Percentiles rank a stretch among this genome's conserved stretches.
Conservation (phyloP, 495 filamentous ascomycete genomes). For the Zalerion maritima region DNA sequence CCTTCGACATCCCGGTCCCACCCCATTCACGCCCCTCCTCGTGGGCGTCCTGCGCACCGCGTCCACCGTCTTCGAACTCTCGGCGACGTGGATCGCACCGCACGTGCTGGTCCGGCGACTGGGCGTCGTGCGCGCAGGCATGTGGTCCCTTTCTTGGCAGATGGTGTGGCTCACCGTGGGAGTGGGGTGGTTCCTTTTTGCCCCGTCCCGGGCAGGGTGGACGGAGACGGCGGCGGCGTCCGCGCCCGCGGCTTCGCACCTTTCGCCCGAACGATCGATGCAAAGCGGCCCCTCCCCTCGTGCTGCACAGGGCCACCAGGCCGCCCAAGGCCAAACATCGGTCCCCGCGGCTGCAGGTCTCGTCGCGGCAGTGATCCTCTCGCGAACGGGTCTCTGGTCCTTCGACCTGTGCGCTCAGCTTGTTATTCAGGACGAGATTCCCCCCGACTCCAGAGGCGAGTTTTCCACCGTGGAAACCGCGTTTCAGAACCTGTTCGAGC, state of each 20-base stretch:
- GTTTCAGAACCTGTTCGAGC: constrained; percentile 51
- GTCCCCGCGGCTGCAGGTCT: constrained; percentile 29
- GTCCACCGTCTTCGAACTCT: constrained; percentile 27
- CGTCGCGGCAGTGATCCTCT: constrained; percentile 37
- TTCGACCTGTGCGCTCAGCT: constrained; percentile 53
- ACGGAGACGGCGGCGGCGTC: too few species aligned
- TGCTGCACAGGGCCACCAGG: too few species aligned
- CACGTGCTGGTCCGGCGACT: constrained; percentile 37
- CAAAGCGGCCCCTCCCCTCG: too few species aligned
- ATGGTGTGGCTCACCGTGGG: constrained; percentile 32
- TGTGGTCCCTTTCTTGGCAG: constrained; percentile 55
- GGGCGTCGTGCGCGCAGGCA: constrained; percentile 40
- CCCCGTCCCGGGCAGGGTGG: constrained; percentile 10
- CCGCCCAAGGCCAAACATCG: constrained; percentile 1
- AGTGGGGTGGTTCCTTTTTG: constrained; percentile 24
- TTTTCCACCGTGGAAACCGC: constrained; percentile 51
- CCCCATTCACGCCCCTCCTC: constrained; percentile 17
- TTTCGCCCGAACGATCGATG: too few species aligned
- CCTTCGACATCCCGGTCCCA: constrained; percentile 24
- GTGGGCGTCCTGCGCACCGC: constrained; percentile 25
- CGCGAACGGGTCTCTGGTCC: constrained; percentile 51
- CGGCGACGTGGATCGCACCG: constrained; percentile 36
- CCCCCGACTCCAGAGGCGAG: constrained; percentile 28
- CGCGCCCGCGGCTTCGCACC: too few species aligned
- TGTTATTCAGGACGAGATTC: constrained; percentile 48